phyloP scores from a whole-genome alignment of 208 protist genomes.

The Trypanosoma avium region DNA sequence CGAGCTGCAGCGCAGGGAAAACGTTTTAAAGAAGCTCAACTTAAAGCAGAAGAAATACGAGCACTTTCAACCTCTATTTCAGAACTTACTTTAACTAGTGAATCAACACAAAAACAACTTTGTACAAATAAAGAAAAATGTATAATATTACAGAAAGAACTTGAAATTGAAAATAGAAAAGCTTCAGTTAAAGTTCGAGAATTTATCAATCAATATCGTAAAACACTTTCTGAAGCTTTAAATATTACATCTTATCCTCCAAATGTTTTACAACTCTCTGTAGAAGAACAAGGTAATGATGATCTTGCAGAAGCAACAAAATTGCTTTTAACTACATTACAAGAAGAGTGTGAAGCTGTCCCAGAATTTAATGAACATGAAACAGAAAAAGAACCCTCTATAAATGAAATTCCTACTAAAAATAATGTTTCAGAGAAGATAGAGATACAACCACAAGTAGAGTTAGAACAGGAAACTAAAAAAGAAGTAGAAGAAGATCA shows the following conservation, averaged over 20 bases:
- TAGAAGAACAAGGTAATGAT: background rate
- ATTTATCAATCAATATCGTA: constrained; percentile 9
- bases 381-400: background rate
- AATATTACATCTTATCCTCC: background rate
- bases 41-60: constrained; percentile 20
- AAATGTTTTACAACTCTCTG: constrained; percentile 12
- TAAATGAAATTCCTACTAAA: background rate
- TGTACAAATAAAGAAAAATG: constrained; percentile 3
- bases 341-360: constrained; percentile 11
- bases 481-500: background rate
- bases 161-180: background rate
- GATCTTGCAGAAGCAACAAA: constrained; percentile 8
- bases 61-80: background rate
- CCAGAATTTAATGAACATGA: background rate
- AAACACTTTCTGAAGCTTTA: constrained; percentile 1
- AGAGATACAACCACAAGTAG: background rate
- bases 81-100: background rate
- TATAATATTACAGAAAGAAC: background rate
- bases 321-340: constrained; percentile 7
- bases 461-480: background rate
- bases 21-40: constrained; percentile 51
- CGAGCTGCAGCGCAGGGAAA: constrained; percentile 32
- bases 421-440: background rate
- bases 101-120: background rate
- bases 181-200: background rate